Base-by-base conservation (phyloP, 495 filamentous ascomycete genomes). In the Rhizodiscina lignyota region DNA sequence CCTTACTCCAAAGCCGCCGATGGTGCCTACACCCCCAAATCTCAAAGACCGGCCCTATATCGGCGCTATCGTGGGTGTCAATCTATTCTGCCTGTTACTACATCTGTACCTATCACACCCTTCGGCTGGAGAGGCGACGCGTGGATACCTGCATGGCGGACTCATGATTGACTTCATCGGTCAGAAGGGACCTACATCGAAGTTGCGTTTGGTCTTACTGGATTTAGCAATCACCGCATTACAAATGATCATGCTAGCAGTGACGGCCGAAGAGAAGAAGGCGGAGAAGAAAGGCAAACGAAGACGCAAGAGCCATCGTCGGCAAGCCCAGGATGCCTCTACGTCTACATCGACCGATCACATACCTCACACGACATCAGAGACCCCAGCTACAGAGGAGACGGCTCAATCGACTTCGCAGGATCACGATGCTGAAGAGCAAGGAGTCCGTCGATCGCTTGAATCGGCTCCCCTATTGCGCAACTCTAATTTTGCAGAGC, bases 131-230 rank as follows among this genome's bases (percentile, higher is more conserved):
- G 83, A 92, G 56, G 68, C 73, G 22, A 75, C 76, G 18, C 65
- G 83, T 32, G 81, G 77, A 4, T 89, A 91, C 50, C 62, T 89
- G 1, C 82, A 92, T 50, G 85, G 85, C 16, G 82, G 85, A 5
- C 51, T 92, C 21, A 65, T 89, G 28, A 74, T 92, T 40, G 79
- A 93, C 54, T 86, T 94, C 49, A 74, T 93, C 37, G 85, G 85
- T 5, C 82, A 91, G 59, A 70, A 71, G 49, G 74, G 74, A 19
- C 81, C 84, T 4, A 68, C 73, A 1, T 70, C 77, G 27, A 72
- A 70, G 41, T 52, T 76, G 8, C 61, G 70, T 26, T 64, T 86
- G 18, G 47, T 83, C 4, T 40, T 58, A 2, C 59, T 83, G 30
- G 84, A 93, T 50, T 17, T 74, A 17, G 40, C 77, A 1, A 60